These are phyloP conservation scores for Lathyrus aphaca DNA, from an alignment of 306 rosid species.

Conservation along the genomic window DNA sequence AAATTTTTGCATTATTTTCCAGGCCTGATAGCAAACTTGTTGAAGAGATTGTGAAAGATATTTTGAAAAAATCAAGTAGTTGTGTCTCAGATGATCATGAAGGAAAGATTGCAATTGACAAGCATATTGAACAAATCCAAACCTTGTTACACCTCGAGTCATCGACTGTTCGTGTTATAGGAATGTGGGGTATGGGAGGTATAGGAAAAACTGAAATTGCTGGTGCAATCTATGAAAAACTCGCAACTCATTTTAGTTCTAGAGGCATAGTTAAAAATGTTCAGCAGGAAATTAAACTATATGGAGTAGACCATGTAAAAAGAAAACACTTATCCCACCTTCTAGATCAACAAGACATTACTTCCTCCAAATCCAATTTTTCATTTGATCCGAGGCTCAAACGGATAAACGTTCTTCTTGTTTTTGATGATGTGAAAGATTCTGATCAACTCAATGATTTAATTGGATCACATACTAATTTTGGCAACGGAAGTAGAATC, in stretches of 20 bases:
- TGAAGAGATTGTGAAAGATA: background rate
- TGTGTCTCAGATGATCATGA: background rate
- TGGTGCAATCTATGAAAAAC: background rate
- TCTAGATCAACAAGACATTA: background rate
- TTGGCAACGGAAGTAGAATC: background rate
- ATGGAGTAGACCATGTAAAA: background rate
- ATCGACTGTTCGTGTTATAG: background rate
- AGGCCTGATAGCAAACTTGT: background rate
- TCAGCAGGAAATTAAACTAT: background rate
- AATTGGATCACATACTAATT: background rate
- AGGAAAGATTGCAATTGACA: background rate
- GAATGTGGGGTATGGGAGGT: constrained; percentile 12
- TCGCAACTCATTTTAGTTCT: background rate
- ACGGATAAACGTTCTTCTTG: background rate
- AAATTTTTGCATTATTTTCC: background rate
- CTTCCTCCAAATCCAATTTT: background rate
- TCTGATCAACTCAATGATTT: background rate
- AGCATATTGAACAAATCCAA: background rate
- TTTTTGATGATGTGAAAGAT: background rate
- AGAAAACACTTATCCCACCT: background rate
- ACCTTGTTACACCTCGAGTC: background rate
- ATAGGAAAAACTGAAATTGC: background rate
- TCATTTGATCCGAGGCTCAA: background rate
- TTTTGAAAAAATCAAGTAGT: background rate
- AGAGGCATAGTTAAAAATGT: background rate